Conservation (phyloP, 1,284 basidiomycete genomes). For the Anthracocystis setariae region DNA sequence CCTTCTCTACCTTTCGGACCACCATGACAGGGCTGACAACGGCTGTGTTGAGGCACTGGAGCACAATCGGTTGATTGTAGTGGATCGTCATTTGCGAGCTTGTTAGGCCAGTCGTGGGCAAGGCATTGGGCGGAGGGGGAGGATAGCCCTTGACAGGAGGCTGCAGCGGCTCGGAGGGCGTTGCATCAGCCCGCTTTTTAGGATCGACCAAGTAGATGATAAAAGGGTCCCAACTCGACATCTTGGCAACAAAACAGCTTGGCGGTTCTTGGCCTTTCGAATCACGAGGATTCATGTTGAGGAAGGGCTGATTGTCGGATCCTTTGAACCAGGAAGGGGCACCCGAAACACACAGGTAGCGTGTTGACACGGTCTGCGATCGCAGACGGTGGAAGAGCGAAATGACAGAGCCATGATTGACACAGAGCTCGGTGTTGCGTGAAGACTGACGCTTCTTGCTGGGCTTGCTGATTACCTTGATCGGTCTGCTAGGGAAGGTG, state of each 20-base stretch:
- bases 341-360: constrained; percentile 92
- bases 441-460: constrained; percentile 89
- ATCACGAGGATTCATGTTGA: constrained; percentile 51
- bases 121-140: constrained; percentile 89
- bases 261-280: constrained; percentile 47
- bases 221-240: constrained; percentile 79
- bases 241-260: constrained; percentile 69
- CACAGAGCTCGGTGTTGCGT: constrained; percentile 84
- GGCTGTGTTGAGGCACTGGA: constrained; percentile 92
- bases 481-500: constrained; percentile 88
- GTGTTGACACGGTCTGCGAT: constrained; percentile 77
- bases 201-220: constrained; percentile 83
- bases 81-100: constrained; percentile 80
- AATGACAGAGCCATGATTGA: constrained; percentile 93
- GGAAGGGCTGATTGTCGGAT: constrained; percentile 60
- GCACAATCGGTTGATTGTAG: constrained; percentile 93
- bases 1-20: constrained; percentile 90
- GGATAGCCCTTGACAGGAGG: constrained; percentile 72
- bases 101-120: constrained; percentile 80
- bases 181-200: constrained; percentile 77
- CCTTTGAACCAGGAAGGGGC: constrained; percentile 71
- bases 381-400: constrained; percentile 93
- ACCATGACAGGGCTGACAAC: constrained; percentile 91
- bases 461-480: constrained; percentile 83
- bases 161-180: constrained; percentile 76